Conservation (phyloP, 371 early-diverging fungal species). For the Mucor saturninus region DNA sequence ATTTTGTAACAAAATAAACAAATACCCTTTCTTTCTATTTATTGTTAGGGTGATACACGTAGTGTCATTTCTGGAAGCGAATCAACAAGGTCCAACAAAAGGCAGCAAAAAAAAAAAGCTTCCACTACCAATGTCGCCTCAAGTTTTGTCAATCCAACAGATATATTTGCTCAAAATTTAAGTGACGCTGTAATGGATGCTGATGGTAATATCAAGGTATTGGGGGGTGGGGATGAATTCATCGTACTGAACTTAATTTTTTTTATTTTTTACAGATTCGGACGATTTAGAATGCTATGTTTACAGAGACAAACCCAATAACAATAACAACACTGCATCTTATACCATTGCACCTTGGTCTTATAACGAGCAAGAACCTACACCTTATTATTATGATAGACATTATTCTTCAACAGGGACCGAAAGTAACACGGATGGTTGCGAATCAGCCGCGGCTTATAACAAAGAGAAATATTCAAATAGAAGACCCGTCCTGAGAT, state of each 20-base stretch:
- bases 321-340: constrained; percentile 11
- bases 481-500: constrained; percentile 44
- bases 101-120: constrained; percentile 17
- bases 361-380: background rate
- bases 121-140: constrained; percentile 12
- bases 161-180: constrained; percentile 51
- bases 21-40: background rate
- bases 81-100: constrained; percentile 25
- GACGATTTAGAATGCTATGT: constrained; percentile 49
- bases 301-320: constrained; percentile 39
- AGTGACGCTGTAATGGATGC: constrained; percentile 55
- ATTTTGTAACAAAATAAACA: constrained; percentile 11
- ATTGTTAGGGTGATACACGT: constrained; percentile 15
- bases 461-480: constrained; percentile 14
- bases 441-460: constrained; percentile 7
- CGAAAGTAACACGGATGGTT: constrained; percentile 30
- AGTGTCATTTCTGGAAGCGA: constrained; percentile 28
- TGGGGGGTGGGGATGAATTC: too few relatives aligned
- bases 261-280: constrained; percentile 27
- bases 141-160: constrained; percentile 39
- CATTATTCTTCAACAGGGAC: constrained; percentile 32
- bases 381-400: constrained; percentile 16
- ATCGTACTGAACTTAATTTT: too few relatives aligned
- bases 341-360: constrained; percentile 19
- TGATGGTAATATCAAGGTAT: constrained; percentile 28